Conservation (phyloP, 805 yeast species). For the Barnettozyma botsteinii region DNA sequence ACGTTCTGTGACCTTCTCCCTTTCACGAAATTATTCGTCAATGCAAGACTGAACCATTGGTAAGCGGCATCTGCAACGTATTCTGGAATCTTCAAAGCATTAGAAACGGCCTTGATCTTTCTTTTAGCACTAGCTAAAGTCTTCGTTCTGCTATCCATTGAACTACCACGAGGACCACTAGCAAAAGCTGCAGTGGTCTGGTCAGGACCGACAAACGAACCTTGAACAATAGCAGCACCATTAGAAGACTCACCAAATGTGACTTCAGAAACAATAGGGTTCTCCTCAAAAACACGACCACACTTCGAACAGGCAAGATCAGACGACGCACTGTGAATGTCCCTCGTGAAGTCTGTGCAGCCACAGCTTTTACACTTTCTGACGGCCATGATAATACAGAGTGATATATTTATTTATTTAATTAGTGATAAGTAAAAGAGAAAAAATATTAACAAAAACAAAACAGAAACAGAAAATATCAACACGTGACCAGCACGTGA, state of each 20-base stretch:
- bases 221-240: slow-evolving; percentile 96
- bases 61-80: slow-evolving; percentile 80
- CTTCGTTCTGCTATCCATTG: slow-evolving; percentile 83
- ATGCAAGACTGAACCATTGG: slow-evolving; percentile 84
- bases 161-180: slow-evolving; percentile 62
- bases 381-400: too few relatives aligned
- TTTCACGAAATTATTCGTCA: slow-evolving; percentile 85
- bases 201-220: slow-evolving; percentile 86
- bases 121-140: slow-evolving; percentile 80
- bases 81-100: slow-evolving; percentile 73
- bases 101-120: slow-evolving; percentile 74
- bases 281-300: slow-evolving; percentile 86
- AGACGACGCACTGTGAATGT: slow-evolving; percentile 53
- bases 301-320: slow-evolving; percentile 78
- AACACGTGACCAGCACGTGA: too few relatives aligned
- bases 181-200: slow-evolving; percentile 66
- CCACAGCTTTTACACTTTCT: slow-evolving; percentile 44
- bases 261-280: slow-evolving; percentile 92
- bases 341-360: slow-evolving; percentile 46
- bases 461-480: not conserved
- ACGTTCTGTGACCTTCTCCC: slow-evolving; percentile 97
- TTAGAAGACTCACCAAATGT: slow-evolving; percentile 86
- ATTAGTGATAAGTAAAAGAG: too few relatives aligned
- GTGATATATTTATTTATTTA: too few relatives aligned
- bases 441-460: not conserved